Evolutionary conservation across 352 stramenopile species (phyloP), one percentile per base, ranked within the genome.

Genomic region (Phytopythium vexans): DNA sequence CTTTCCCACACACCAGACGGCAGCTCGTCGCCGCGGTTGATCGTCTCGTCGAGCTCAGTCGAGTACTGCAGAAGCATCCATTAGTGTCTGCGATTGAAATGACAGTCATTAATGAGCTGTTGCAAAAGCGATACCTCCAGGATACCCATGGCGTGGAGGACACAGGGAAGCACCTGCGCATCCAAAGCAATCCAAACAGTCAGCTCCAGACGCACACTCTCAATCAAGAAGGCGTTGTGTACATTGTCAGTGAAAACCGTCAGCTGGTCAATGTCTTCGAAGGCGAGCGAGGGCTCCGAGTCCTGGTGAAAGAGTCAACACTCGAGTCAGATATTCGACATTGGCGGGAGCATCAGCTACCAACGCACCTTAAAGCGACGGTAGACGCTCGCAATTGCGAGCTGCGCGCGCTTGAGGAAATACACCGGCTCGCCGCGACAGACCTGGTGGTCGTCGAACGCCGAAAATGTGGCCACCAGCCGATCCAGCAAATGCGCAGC

Each of bases 241-340:
- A 86, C 82, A 33, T 89, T 93, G 60, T 93, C 82, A 41, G 60
- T 86, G 15, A 87, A 64, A 32, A 67, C 78, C 3, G 80, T 91
- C 3, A 91, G 58, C 42, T 85, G 61, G 41, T 72, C 50, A 14
- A 93, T 79, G 49, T 93, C 82, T 1, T 63, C 41, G 41, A 93
- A 91, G 21, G 45, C 51, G 42, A 89, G 67, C 41, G 69, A 61
- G 12, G 69, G 58, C 21, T 86, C 66, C 1, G 71, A 70, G 15
- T 77, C 66, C 75, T 89, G 34, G 8, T 47, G 12, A 50, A 21
- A 39, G 52, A 49, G n/a, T 58, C n/a, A n/a, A 16, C 10, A 53
- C 46, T 15, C 21, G 6, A 6, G 10, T 44, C 39, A 8, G 8
- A 46, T 41, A 27, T 27, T 27, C 21, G 21, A 27, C 21, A 27